Base-by-base conservation (phyloP, 2,329 filamentous ascomycete genomes). In the Verticillium nonalfalfae region DNA sequence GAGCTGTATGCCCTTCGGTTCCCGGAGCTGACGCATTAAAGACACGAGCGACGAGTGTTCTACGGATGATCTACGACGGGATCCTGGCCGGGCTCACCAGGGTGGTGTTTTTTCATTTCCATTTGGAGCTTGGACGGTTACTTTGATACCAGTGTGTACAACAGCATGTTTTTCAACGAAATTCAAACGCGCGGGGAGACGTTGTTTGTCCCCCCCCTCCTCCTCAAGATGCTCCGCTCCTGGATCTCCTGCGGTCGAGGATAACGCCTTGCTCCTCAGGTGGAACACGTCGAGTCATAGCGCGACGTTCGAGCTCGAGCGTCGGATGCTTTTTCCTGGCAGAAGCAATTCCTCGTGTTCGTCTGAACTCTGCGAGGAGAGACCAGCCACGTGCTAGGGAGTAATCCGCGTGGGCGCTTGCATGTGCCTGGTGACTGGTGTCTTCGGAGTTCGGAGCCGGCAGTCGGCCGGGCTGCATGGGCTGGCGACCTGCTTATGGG, bases 1-100 rank as follows among this genome's bases (percentile, higher is more conserved):
- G 77, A 81, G 70, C 67, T 87, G 64, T 82, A 83, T 67, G 83
- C 83, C 4, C 67, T 83, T 63, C 70, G 72, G 45, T 64, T 55
- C 11, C 56, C 18, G 21, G 18, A 57, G 36, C 57, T 58, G 38
- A 58, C 57, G 26, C 38, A 50, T 40, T 58, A 40, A 58, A 5
- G 21, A 15, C 26, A 26, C 26, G 7, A 40, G 9, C 21, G 45
- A 18, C 9, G 45, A 21, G 45, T 11, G 45, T 21, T 50, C 35
- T 50, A 50, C 45, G 18, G 45, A 50, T 9, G 9, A 14, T 9
- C n/a, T 26, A 50, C 21, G 45, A 50, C 7, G n/a, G 45, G 15
- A 50, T n/a, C 45, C 45, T 50, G 13, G 35, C 35, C 15, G 15
- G 45, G 45, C 45, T 21, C n/a, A 18, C 40, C 21, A 18, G 45